A percentile compares a stretch with the other conserved stretches of the same genome.
Conservation (phyloP, 2,329 filamentous ascomycete species). For the Aspergillus ustus region DNA sequence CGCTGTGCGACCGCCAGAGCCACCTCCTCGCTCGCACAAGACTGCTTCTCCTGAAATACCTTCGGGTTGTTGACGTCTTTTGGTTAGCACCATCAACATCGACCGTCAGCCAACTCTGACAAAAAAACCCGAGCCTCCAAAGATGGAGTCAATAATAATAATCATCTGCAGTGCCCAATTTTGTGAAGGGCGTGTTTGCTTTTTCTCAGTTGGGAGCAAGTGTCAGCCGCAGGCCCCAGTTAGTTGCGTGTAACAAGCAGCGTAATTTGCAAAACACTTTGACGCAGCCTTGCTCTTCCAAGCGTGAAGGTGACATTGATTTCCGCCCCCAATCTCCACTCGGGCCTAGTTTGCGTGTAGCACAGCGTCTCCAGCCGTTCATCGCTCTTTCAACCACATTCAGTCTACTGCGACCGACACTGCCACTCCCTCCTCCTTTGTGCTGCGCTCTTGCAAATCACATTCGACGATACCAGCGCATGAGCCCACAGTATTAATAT, state of each 20-base stretch:
- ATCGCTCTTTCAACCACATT: neutral
- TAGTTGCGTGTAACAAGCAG: neutral
- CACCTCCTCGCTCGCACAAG: too few species aligned
- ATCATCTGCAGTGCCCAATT: neutral
- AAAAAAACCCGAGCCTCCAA: neutral
- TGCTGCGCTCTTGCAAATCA: too few species aligned
- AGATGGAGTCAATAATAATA: too few species aligned
- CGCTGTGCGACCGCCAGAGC: too few species aligned
- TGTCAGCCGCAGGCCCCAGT: too few species aligned
- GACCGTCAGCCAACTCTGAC: neutral
- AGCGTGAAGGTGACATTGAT: too few species aligned
- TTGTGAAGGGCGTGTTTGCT: neutral
- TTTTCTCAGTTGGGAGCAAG: neutral
- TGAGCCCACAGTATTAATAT: neutral
- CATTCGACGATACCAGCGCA: neutral
- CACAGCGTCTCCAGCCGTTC: neutral
- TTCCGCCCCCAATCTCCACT: too few species aligned
- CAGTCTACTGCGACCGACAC: neutral
- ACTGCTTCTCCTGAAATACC: neutral
- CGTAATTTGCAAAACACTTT: neutral
- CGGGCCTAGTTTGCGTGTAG: too few species aligned
- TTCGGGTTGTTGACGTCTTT: neutral
- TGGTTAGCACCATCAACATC: neutral
- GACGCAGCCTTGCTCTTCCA: too few species aligned
- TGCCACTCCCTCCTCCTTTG: neutral